Conservation (phyloP, 331 rosid species). For the Quercus phellos region DNA sequence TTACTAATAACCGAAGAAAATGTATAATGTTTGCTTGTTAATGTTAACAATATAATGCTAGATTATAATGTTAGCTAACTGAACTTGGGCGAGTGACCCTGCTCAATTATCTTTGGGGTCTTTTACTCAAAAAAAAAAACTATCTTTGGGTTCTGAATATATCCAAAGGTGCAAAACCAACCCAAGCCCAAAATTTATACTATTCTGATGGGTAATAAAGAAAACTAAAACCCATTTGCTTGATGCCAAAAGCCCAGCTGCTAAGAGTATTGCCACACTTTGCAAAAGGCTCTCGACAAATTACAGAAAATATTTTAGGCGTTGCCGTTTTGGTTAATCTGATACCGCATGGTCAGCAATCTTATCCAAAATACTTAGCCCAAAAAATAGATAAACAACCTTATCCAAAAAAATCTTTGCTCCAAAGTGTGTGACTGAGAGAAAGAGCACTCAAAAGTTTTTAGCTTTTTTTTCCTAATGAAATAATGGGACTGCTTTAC, state of each 20-base stretch:
- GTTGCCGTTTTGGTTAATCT: no score
- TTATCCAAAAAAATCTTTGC: conserved; percentile 8
- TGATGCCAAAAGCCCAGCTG: not conserved
- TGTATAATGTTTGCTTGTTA: no score
- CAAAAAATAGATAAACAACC: not conserved
- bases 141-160: not conserved
- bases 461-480: not conserved
- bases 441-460: not conserved
- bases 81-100: no score
- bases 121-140: no score
- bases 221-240: not conserved
- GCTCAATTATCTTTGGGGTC: not conserved
- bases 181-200: not conserved
- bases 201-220: not conserved
- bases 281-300: no score
- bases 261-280: no score
- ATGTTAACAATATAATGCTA: no score
- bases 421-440: not conserved
- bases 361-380: not conserved
- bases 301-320: no score
- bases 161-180: not conserved
- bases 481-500: conserved; percentile 4
- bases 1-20: no score
- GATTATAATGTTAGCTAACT: no score
- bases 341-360: conserved; percentile 15